Evolutionary conservation across 345 rosid genomes (phyloP).

Genomic region (Garcia nutans): DNA sequence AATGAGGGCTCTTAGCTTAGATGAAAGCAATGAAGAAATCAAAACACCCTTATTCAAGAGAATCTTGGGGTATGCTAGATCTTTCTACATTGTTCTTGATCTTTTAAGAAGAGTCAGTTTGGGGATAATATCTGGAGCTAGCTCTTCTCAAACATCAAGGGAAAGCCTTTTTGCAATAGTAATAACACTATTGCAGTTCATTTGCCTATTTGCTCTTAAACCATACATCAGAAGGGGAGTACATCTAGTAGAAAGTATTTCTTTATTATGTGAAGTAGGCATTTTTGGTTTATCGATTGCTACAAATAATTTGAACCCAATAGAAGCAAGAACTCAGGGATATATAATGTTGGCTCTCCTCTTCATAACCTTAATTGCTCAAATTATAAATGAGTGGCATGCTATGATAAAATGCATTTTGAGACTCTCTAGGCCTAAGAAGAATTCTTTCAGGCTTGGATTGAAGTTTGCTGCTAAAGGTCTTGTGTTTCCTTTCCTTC

Average conservation of each 20-base stretch:
- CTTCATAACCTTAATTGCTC: constrained; percentile 40
- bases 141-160: constrained; percentile 28
- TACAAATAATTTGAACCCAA: constrained; percentile 21
- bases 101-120: constrained; percentile 42
- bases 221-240: constrained; percentile 45
- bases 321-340: constrained; percentile 28
- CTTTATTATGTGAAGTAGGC: constrained; percentile 42
- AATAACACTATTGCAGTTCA: constrained; percentile 41
- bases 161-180: constrained; percentile 39
- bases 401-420: constrained; percentile 35
- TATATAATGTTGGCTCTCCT: constrained; percentile 43
- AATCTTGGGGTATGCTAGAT: constrained; percentile 46
- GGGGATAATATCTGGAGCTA: constrained; percentile 43
- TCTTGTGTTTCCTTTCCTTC: constrained; percentile 47
- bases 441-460: constrained; percentile 37
- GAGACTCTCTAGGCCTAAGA: constrained; percentile 34
- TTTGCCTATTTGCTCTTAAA: constrained; percentile 34
- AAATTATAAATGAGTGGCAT: constrained; percentile 48
- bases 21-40: constrained; percentile 45
- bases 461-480: constrained; percentile 43
- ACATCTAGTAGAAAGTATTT: constrained; percentile 42
- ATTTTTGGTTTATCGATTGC: constrained; percentile 36
- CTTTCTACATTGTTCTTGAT: constrained; percentile 46
- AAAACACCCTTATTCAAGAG: constrained; percentile 22
- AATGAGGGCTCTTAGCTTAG: constrained; percentile 48